Conservation (phyloP, 768 basidiomycete genomes). For the Favolaschia claudopus region DNA sequence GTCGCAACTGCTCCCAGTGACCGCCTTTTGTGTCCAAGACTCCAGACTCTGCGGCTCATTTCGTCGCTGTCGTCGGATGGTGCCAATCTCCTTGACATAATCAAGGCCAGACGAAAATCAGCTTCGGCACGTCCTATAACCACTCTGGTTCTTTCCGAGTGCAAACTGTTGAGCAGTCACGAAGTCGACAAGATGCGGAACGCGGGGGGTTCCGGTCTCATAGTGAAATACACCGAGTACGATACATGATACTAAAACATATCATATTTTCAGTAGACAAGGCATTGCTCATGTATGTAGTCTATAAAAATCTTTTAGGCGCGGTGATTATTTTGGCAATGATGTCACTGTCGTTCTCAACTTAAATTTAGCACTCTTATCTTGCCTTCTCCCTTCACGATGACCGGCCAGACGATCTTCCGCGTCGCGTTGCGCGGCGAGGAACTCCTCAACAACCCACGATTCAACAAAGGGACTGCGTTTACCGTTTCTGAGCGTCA, state of each 20-base stretch:
- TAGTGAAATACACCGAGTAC: not conserved
- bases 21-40: not conserved
- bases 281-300: too few relatives aligned
- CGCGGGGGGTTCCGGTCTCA: not conserved
- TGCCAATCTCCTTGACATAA: not conserved
- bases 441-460: slow-evolving; percentile 66
- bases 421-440: slow-evolving; percentile 68
- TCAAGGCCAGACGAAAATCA: not conserved
- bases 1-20: not conserved
- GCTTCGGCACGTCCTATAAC: not conserved
- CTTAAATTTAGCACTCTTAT: not conserved
- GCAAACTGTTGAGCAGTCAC: not conserved
- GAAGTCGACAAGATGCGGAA: not conserved
- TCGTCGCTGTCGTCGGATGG: not conserved
- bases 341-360: not conserved
- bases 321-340: not conserved
- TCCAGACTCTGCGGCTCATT: not conserved
- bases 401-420: slow-evolving; percentile 26
- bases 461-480: slow-evolving; percentile 83
- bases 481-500: slow-evolving; percentile 75
- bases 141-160: not conserved
- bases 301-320: too few relatives aligned
- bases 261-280: too few relatives aligned
- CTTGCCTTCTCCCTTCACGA: too few relatives aligned
- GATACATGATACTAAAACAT: too few relatives aligned